A percentile compares a stretch with the other conserved stretches of the same genome.
These are phyloP conservation scores for Syncephalis fuscata DNA, from an alignment of 371 early-diverging fungal genomes.

Conservation along the genomic window DNA sequence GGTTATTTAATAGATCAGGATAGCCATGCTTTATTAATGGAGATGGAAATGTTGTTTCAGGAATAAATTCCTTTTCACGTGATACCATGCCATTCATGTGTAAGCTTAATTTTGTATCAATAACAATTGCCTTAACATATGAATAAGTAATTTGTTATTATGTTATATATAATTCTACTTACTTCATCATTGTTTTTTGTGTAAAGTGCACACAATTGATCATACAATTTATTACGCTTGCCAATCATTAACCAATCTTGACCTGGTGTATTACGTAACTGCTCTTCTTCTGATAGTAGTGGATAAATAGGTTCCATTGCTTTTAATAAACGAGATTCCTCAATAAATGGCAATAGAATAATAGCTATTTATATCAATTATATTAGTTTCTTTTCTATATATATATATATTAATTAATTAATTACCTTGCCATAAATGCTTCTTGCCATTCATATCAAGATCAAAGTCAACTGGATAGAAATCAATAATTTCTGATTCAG, in stretches of 20 bases:
- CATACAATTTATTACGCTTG: slow-evolving; percentile 44
- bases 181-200: slow-evolving; percentile 24
- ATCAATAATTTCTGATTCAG: slow-evolving; percentile 74
- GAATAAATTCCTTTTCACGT: slow-evolving; percentile 47
- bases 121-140: slow-evolving; percentile 15
- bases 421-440: slow-evolving; percentile 89
- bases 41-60: slow-evolving; percentile 47
- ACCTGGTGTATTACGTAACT: slow-evolving; percentile 56
- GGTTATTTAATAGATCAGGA: slow-evolving; percentile 36
- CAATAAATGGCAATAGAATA: slow-evolving; percentile 87
- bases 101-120: slow-evolving; percentile 36
- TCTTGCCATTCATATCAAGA: slow-evolving; percentile 96
- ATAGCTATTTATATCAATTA: slow-evolving; percentile 33
- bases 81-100: slow-evolving; percentile 43
- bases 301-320: slow-evolving; percentile 59
- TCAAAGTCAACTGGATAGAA: slow-evolving; percentile 88
- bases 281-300: slow-evolving; percentile 59
- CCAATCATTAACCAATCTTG: slow-evolving; percentile 50
- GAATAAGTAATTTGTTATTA: not conserved
- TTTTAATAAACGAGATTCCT: slow-evolving; percentile 55
- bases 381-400: not conserved
- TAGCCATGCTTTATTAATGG: slow-evolving; percentile 39
- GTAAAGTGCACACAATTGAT: slow-evolving; percentile 41
- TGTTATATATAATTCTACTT: slow-evolving; percentile 5
- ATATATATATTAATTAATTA: slow-evolving; percentile 2